Conservation (phyloP, 139 green algal species). For the Haematococcus lacustris region DNA sequence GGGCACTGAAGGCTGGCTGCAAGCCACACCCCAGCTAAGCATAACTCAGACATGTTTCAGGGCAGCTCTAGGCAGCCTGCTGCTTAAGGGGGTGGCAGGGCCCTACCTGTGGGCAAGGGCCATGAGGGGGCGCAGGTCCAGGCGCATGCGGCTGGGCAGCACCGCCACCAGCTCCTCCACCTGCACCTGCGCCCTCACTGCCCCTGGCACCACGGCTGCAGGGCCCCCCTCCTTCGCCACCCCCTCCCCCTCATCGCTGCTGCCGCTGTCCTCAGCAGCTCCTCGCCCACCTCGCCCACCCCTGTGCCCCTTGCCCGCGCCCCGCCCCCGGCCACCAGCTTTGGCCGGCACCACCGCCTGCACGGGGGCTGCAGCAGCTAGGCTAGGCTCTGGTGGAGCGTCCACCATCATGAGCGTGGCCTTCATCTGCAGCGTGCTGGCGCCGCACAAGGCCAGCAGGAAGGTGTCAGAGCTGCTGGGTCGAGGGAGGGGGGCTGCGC, state of each 20-base stretch:
- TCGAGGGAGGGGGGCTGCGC: background rate
- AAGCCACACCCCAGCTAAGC: too few species aligned
- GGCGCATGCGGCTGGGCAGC: background rate
- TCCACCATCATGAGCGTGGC: background rate
- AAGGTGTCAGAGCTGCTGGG: slow-evolving; percentile 7
- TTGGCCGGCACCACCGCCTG: background rate
- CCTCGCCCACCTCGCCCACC: background rate
- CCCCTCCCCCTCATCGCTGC: background rate
- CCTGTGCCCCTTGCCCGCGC: background rate
- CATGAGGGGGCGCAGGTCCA: slow-evolving; percentile 44
- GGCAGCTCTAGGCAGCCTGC: too few species aligned
- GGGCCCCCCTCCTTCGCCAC: slow-evolving; percentile 8
- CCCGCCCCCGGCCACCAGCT: background rate
- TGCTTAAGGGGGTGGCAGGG: too few species aligned
- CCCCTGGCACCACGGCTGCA: background rate
- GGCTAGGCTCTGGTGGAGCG: background rate
- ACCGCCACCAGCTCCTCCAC: background rate
- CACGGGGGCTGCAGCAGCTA: background rate
- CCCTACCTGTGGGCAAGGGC: background rate
- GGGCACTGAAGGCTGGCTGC: too few species aligned
- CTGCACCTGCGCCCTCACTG: background rate
- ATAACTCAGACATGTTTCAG: too few species aligned
- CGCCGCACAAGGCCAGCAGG: slow-evolving; percentile 23
- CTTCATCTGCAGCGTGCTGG: slow-evolving; percentile 17
- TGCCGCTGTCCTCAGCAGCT: background rate